Evolutionary conservation across 129 eudicot species (phyloP).

Genomic region (Artemisia tridentata): DNA sequence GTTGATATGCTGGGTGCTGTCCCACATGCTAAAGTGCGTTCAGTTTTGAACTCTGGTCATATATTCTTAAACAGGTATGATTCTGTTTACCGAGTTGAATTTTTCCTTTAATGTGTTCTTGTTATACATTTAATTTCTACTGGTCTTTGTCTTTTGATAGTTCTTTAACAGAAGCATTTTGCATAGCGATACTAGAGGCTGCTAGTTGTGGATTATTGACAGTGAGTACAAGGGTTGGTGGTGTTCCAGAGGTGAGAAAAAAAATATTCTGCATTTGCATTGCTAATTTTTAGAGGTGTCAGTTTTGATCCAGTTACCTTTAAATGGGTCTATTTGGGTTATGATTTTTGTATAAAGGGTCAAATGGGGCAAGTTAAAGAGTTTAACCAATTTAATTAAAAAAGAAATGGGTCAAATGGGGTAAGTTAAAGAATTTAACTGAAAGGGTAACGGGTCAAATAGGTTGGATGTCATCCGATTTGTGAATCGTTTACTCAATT

Average conservation of each 20-base stretch:
- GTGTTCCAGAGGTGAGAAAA: slow-evolving; percentile 95
- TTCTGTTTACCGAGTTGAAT: neutral
- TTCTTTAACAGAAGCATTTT: slow-evolving; percentile 97
- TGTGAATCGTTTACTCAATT: too few species aligned
- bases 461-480: too few species aligned
- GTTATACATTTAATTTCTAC: neutral
- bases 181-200: slow-evolving; percentile 98
- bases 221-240: slow-evolving; percentile 97
- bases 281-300: neutral
- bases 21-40: slow-evolving; percentile 95
- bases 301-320: neutral
- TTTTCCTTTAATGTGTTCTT: neutral
- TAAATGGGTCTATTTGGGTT: neutral
- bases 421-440: neutral
- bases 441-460: too few species aligned
- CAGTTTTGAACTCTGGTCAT: slow-evolving; percentile 88
- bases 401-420: neutral
- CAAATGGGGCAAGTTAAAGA: neutral
- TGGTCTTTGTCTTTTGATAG: slow-evolving; percentile 36
- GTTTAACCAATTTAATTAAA: neutral
- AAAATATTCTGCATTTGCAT: slow-evolving; percentile 15
- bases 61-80: slow-evolving; percentile 87
- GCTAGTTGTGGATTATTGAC: slow-evolving; percentile 97
- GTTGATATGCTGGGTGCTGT: slow-evolving; percentile 98
- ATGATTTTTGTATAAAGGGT: neutral